A percentile compares a stretch with the other conserved stretches of the same genome.
Evolutionary conservation across 345 rosid genomes (phyloP).

Genomic region (Sisymbrium altissimum): DNA sequence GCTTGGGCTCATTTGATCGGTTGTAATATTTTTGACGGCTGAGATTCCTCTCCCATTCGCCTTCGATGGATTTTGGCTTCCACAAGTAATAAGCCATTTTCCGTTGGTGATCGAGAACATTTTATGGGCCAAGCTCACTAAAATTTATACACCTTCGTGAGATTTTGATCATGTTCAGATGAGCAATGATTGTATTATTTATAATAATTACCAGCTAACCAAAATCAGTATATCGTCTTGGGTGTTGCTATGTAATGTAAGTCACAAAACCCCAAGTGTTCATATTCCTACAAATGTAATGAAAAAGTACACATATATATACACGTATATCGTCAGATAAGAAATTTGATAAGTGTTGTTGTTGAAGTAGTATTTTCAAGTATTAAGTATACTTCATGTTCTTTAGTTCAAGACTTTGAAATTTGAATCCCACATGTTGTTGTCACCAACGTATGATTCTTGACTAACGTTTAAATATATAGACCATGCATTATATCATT

Average conservation of each 20-base stretch:
- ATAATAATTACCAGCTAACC: neutral
- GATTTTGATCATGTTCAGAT: neutral
- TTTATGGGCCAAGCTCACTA: neutral
- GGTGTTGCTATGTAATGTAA: neutral
- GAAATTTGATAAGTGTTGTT: neutral
- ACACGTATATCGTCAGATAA: neutral
- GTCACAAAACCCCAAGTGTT: neutral
- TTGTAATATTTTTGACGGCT: too few species aligned
- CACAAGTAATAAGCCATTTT: neutral
- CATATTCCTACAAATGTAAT: neutral
- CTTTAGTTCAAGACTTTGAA: constrained; percentile 18
- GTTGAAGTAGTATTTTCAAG: constrained; percentile 12
- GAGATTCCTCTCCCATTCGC: neutral
- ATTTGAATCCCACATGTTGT: constrained; percentile 23
- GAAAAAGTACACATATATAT: neutral
- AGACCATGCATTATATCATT: constrained; percentile 16
- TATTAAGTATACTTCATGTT: constrained; percentile 19
- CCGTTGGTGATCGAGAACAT: neutral
- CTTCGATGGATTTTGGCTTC: neutral
- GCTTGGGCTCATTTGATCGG: too few species aligned
- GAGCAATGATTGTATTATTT: neutral
- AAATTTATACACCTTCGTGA: neutral
- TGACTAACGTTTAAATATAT: neutral
- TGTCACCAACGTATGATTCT: constrained; percentile 10
- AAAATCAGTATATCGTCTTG: neutral